A percentile compares a stretch with the other conserved stretches of the same genome.
Conservation (phyloP, 2,329 filamentous ascomycete species). For the Cladophialophora yegresii region DNA sequence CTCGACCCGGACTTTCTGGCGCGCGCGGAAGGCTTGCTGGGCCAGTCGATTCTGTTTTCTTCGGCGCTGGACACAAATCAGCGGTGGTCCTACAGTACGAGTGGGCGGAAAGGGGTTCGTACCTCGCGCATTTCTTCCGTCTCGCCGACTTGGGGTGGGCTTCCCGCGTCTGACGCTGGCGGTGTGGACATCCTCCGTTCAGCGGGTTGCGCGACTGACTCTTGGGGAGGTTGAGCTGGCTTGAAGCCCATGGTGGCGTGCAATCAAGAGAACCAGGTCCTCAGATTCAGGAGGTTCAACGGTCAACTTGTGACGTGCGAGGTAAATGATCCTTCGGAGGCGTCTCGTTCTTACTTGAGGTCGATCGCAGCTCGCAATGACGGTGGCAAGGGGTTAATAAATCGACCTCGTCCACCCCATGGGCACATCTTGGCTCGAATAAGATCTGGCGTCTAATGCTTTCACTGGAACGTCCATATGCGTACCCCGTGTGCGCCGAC, state of each 20-base stretch:
- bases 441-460: not conserved
- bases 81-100: not conserved
- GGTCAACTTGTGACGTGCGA: not conserved
- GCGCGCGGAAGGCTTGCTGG: conserved; percentile 16
- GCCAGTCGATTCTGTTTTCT: conserved; percentile 12
- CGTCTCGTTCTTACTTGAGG: not conserved
- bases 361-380: not conserved
- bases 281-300: not conserved
- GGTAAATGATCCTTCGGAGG: conserved; percentile 5
- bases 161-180: conserved; percentile 3
- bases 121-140: conserved; percentile 16
- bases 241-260: not conserved
- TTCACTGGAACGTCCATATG: not conserved
- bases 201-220: not conserved
- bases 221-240: not conserved
- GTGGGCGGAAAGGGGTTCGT: not conserved
- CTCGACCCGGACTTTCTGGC: conserved; percentile 12
- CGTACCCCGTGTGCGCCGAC: too few relatives aligned
- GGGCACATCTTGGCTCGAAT: not conserved
- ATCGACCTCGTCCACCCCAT: not conserved
- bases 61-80: conserved; percentile 2
- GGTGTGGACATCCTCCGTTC: conserved; percentile 3
- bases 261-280: not conserved
- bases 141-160: conserved; percentile 6
- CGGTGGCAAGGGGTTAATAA: not conserved